Evolutionary conservation across 2,329 filamentous ascomycete species (phyloP).

Genomic region (Aspergillus sp.): DNA sequence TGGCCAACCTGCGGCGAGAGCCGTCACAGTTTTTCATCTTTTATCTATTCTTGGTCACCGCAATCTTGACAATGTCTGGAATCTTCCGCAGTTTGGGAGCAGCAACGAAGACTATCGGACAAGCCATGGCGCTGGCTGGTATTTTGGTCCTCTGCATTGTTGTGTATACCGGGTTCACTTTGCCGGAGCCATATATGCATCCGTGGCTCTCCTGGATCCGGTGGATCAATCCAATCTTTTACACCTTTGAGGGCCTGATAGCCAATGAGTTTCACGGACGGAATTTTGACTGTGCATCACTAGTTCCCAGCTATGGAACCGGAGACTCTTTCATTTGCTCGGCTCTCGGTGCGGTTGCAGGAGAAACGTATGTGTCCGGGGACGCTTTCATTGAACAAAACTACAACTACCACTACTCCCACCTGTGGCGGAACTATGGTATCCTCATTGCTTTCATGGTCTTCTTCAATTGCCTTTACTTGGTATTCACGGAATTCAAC

Average conservation of each 20-base stretch:
- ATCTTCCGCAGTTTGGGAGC: constrained; percentile 79
- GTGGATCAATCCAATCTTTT: constrained; percentile 72
- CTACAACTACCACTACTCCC: constrained; percentile 52
- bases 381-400: constrained; percentile 52
- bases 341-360: constrained; percentile 53
- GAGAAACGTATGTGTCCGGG: constrained; percentile 51
- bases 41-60: constrained; percentile 68
- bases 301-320: constrained; percentile 37
- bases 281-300: constrained; percentile 49
- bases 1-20: constrained; percentile 73
- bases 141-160: constrained; percentile 41
- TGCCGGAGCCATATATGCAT: constrained; percentile 59
- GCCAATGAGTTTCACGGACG: constrained; percentile 74
- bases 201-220: constrained; percentile 80
- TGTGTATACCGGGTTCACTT: constrained; percentile 48
- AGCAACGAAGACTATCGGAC: constrained; percentile 61
- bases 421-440: constrained; percentile 66
- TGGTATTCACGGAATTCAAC: constrained; percentile 58
- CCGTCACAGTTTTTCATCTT: constrained; percentile 81
- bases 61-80: constrained; percentile 76
- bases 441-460: constrained; percentile 60
- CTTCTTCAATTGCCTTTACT: constrained; percentile 56
- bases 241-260: constrained; percentile 77
- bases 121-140: constrained; percentile 53
- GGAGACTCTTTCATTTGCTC: constrained; percentile 50